Evolutionary conservation across 805 yeast species (phyloP).

Genomic region (Ogataea methylovora): DNA sequence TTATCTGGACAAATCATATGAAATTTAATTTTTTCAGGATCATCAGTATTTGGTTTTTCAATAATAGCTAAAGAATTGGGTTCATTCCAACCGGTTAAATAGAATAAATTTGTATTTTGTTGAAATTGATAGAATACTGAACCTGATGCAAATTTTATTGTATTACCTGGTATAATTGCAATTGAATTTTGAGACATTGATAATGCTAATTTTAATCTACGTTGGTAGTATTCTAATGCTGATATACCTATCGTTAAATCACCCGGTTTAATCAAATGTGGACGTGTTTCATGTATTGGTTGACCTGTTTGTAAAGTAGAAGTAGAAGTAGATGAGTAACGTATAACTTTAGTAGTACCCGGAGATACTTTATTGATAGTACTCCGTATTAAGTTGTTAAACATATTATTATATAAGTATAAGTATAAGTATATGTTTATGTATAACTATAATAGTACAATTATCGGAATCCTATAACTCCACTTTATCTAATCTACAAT

Average conservation of each 20-base stretch:
- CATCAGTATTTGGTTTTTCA: slow-evolving; percentile 46
- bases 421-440: too few species aligned
- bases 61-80: slow-evolving; percentile 69
- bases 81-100: slow-evolving; percentile 88
- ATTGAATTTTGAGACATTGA: slow-evolving; percentile 55
- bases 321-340: too few species aligned
- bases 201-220: slow-evolving; percentile 56
- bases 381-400: too few species aligned
- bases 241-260: slow-evolving; percentile 84
- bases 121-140: slow-evolving; percentile 89
- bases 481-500: too few species aligned
- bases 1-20: slow-evolving; percentile 85
- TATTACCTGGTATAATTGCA: slow-evolving; percentile 69
- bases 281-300: slow-evolving; percentile 80
- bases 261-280: slow-evolving; percentile 65
- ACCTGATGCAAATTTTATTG: slow-evolving; percentile 76
- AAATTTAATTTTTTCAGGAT: slow-evolving; percentile 47
- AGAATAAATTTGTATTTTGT: slow-evolving; percentile 83
- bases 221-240: slow-evolving; percentile 70
- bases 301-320: slow-evolving; percentile 53
- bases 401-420: too few species aligned
- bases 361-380: too few species aligned
- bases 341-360: too few species aligned
- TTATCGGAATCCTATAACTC: too few species aligned
- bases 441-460: too few species aligned